A percentile compares a stretch with the other conserved stretches of the same genome.
Evolutionary conservation across 208 protist genomes (phyloP).

Genomic region (Acanthamoeba royreba): DNA sequence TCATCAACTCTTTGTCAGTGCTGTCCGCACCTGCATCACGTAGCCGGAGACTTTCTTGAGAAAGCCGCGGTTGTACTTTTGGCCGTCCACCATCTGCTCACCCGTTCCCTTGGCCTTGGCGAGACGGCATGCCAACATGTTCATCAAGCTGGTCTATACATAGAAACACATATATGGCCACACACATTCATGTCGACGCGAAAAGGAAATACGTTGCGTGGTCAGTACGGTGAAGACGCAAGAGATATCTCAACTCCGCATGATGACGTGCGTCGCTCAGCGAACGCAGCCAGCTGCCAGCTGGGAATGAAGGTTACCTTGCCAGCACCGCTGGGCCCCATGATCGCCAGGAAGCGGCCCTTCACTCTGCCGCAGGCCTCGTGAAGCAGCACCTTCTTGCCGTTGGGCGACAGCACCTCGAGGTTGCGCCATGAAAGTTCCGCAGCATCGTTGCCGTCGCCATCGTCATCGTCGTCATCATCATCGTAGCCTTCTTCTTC

Average conservation of each 20-base stretch:
- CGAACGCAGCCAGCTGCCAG: background rate
- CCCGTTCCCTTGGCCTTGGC: conserved; percentile 4
- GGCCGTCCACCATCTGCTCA: background rate
- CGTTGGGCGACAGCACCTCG: background rate
- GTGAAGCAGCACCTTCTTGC: background rate
- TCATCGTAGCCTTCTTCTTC: background rate
- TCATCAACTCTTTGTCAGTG: too few relatives aligned
- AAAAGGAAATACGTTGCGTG: background rate
- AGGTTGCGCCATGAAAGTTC: conserved; percentile 2
- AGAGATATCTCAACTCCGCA: background rate
- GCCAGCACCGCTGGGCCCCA: conserved; percentile 34
- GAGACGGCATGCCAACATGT: background rate
- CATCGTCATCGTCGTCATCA: background rate
- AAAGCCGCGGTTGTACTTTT: background rate
- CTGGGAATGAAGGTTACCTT: background rate
- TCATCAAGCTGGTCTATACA: conserved; percentile 22
- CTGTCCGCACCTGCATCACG: background rate
- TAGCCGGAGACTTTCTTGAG: conserved; percentile 42
- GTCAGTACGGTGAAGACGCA: too few relatives aligned
- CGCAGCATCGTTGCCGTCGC: background rate
- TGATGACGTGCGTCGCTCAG: too few relatives aligned
- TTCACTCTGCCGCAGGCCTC: conserved; percentile 34
- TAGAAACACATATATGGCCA: background rate
- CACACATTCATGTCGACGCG: background rate
- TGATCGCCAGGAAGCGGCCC: conserved; percentile 38